Conservation (phyloP, 1,139 yeast species). For the Geotrichum candidum region DNA sequence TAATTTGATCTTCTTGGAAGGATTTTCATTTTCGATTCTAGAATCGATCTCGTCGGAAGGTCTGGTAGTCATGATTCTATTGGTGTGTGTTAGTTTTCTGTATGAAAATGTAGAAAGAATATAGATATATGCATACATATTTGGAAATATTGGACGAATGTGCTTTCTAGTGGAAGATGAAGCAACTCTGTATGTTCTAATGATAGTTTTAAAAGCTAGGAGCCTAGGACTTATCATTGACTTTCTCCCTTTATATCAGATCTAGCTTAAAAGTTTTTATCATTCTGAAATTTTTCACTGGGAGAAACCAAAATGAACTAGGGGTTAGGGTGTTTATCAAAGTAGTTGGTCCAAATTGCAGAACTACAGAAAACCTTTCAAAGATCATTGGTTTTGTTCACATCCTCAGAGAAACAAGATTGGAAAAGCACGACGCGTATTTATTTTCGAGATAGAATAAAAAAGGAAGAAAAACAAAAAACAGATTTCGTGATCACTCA, state of each 20-base stretch:
- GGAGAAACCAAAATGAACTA: background rate
- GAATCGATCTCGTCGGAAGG: slow-evolving; percentile 10
- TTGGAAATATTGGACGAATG: background rate
- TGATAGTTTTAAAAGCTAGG: background rate
- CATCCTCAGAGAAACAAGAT: background rate
- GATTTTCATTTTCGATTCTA: background rate
- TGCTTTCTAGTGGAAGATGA: background rate
- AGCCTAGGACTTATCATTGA: background rate
- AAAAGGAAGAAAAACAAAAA: background rate
- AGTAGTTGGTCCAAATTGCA: background rate
- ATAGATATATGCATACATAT: background rate
- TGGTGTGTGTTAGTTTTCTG: background rate
- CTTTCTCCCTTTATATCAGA: background rate
- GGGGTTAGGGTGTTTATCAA: background rate
- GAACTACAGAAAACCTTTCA: background rate
- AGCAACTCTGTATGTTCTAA: background rate
- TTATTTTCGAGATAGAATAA: background rate
- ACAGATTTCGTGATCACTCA: background rate
- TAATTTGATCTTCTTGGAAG: slow-evolving; percentile 13
- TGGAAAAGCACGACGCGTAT: background rate
- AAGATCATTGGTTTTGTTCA: background rate
- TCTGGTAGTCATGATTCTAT: slow-evolving; percentile 10
- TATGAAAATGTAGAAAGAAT: background rate
- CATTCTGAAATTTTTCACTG: background rate
- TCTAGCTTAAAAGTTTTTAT: background rate